A percentile compares a stretch with the other conserved stretches of the same genome.
Conservation (phyloP, 78 protist genomes). For the Mantamonas sphyraenae region DNA sequence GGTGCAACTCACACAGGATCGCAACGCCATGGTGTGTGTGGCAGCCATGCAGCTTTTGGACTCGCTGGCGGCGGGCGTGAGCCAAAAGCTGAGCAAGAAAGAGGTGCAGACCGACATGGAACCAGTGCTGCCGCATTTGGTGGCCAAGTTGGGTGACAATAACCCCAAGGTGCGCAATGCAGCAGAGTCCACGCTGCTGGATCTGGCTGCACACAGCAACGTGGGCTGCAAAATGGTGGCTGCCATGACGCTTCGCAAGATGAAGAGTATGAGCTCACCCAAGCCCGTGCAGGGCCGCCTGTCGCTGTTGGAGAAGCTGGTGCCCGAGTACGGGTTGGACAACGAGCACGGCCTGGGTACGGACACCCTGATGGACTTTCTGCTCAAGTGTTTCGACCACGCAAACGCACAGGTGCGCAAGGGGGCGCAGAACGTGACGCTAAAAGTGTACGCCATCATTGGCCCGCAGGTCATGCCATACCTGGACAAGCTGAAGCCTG, state of each 20-base stretch:
- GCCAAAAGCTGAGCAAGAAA: constrained; percentile 1
- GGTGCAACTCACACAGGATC: neutral
- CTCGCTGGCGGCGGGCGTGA: neutral
- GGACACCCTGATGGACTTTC: neutral
- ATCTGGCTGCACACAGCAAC: neutral
- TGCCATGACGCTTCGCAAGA: neutral
- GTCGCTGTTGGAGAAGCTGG: neutral
- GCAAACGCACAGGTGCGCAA: constrained; percentile 13
- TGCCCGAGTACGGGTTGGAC: neutral
- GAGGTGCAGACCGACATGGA: neutral
- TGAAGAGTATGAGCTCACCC: neutral
- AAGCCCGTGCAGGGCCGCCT: neutral
- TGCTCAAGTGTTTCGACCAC: neutral
- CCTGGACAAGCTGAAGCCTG: neutral
- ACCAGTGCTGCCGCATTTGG: neutral
- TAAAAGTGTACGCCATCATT: neutral
- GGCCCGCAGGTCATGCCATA: neutral
- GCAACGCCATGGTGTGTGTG: neutral
- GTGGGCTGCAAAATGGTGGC: neutral
- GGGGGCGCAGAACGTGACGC: neutral
- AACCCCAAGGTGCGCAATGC: neutral
- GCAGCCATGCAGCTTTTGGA: neutral
- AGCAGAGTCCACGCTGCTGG: neutral
- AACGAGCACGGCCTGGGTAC: neutral
- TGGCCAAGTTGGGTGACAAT: constrained; percentile 7